Evolutionary conservation across 805 yeast genomes (phyloP).

Genomic region (Priceomyces fermenticarens): DNA sequence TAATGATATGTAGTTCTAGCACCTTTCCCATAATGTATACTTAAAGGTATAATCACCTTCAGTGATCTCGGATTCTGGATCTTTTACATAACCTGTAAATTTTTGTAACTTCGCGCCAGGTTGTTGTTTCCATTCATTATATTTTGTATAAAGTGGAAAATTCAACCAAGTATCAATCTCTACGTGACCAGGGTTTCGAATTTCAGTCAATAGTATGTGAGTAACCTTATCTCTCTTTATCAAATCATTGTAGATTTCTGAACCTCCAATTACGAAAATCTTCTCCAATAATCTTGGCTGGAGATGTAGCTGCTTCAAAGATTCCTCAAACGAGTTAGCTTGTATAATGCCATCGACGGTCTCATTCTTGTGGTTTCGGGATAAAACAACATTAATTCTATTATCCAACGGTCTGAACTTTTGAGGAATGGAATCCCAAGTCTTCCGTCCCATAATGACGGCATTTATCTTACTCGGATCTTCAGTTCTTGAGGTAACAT

Average conservation of each 20-base stretch:
- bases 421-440: constrained; percentile 91
- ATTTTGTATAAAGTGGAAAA: constrained; percentile 19
- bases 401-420: constrained; percentile 79
- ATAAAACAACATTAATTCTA: constrained; percentile 73
- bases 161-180: constrained; percentile 73
- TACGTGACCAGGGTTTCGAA: constrained; percentile 37
- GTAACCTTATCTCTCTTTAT: constrained; percentile 43
- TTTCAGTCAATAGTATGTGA: constrained; percentile 68
- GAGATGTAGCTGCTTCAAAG: constrained; percentile 14
- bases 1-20: constrained; percentile 1
- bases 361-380: constrained; percentile 39
- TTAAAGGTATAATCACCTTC: constrained; percentile 47
- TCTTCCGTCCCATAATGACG: constrained; percentile 93
- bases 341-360: constrained; percentile 21
- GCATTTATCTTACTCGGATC: constrained; percentile 50
- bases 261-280: constrained; percentile 89
- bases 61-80: constrained; percentile 32
- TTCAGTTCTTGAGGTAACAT: constrained; percentile 54
- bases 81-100: constrained; percentile 31
- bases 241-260: constrained; percentile 70
- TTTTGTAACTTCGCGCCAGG: constrained; percentile 31
- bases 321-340: constrained; percentile 25
- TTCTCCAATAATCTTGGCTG: constrained; percentile 40
- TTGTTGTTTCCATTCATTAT: constrained; percentile 34
- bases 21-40: constrained; percentile 57